Conservation (phyloP, 768 basidiomycete genomes). For the Scleroderma bovista region DNA sequence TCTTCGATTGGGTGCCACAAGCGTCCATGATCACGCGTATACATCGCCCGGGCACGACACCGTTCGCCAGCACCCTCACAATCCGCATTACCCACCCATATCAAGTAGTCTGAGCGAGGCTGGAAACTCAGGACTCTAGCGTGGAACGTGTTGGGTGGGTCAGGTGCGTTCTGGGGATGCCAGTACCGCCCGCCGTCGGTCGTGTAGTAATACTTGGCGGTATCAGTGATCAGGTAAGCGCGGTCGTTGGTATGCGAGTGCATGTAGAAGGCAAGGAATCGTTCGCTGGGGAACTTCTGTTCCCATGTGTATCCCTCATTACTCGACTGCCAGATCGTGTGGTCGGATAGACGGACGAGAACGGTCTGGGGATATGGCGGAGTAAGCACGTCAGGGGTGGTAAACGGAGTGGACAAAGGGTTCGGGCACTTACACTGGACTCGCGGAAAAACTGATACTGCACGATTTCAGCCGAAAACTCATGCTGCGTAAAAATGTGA, state of each 20-base stretch:
- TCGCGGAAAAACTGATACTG: constrained; percentile 85
- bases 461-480: constrained; percentile 57
- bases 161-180: constrained; percentile 53
- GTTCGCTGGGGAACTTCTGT: constrained; percentile 51
- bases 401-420: constrained; percentile 1
- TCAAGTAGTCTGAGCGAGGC: constrained; percentile 74
- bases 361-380: constrained; percentile 57
- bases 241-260: constrained; percentile 76
- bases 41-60: constrained; percentile 75
- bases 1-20: constrained; percentile 72
- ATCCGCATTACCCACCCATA: constrained; percentile 79
- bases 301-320: constrained; percentile 95
- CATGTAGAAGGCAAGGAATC: constrained; percentile 81
- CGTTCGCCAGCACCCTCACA: constrained; percentile 46
- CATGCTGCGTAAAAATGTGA: constrained; percentile 42
- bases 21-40: constrained; percentile 72
- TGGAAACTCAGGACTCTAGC: constrained; percentile 83
- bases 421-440: constrained; percentile 47
- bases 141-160: constrained; percentile 73
- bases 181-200: constrained; percentile 77
- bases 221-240: constrained; percentile 83
- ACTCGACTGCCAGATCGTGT: constrained; percentile 86
- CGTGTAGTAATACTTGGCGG: constrained; percentile 64
- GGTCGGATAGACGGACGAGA: constrained; percentile 72
- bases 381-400: not conserved